A percentile compares a stretch with the other conserved stretches of the same genome.
Evolutionary conservation across 148 eudicot species (phyloP).

Genomic region (Simmondsia chinensis): DNA sequence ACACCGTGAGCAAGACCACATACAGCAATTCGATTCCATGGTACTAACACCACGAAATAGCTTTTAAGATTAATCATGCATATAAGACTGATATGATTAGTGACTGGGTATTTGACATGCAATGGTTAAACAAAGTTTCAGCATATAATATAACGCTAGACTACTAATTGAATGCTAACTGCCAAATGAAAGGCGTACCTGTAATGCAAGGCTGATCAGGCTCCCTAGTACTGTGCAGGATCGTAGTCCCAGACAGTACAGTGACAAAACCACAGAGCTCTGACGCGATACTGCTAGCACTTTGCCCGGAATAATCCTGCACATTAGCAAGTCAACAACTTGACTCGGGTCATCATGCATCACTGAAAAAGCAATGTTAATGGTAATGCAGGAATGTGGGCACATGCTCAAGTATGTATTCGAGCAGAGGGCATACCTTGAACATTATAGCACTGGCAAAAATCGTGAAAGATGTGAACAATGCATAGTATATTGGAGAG

Average conservation of each 20-base stretch:
- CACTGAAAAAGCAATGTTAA: too few species aligned
- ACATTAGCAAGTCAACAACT: slow-evolving; percentile 1
- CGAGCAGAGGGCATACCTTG: slow-evolving; percentile 20
- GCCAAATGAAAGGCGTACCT: slow-evolving; percentile 13
- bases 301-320: slow-evolving; percentile 44
- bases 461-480: slow-evolving; percentile 39
- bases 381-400: neutral
- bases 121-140: neutral
- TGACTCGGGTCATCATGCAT: too few species aligned
- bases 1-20: too few species aligned
- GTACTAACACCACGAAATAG: neutral
- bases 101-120: neutral
- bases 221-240: slow-evolving; percentile 40
- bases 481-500: slow-evolving; percentile 40
- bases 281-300: slow-evolving; percentile 34
- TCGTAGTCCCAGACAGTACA: slow-evolving; percentile 32
- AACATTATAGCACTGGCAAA: slow-evolving; percentile 50
- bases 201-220: slow-evolving; percentile 35
- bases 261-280: slow-evolving; percentile 44
- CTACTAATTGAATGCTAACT: neutral
- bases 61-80: neutral
- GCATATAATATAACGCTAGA: neutral
- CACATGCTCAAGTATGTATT: neutral
- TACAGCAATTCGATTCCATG: too few species aligned
- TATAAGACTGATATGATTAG: neutral